Evolutionary conservation across 441 rosid genomes (phyloP).

Genomic region (Gossypium laxum): DNA sequence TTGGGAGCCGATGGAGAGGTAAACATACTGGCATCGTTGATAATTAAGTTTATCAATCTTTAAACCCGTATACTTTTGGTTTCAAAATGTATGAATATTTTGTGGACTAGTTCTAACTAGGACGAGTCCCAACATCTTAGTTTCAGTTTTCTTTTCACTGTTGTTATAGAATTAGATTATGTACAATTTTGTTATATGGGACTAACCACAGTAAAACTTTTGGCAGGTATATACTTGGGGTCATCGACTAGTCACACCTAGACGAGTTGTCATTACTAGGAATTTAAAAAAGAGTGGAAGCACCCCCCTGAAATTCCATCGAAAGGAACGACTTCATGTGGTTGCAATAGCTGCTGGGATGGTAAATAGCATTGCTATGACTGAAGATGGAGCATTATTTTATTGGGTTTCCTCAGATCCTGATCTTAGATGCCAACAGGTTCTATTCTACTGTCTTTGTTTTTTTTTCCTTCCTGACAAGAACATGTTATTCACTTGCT

Average conservation of each 20-base stretch:
- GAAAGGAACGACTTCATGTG: conserved; percentile 58
- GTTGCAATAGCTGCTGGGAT: conserved; percentile 81
- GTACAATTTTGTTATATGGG: not conserved
- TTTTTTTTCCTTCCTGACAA: not conserved
- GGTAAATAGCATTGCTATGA: conserved; percentile 85
- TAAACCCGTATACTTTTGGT: not conserved
- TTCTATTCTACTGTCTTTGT: conserved; percentile 21
- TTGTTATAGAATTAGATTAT: not conserved
- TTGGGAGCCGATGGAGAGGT: conserved; percentile 90
- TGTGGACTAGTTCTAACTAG: conserved; percentile 1
- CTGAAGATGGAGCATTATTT: conserved; percentile 86
- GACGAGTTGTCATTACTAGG: conserved; percentile 64
- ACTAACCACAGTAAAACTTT: not conserved
- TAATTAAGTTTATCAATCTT: conserved; percentile 4
- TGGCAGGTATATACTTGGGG: conserved; percentile 92
- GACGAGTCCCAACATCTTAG: conserved; percentile 2
- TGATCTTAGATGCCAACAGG: conserved; percentile 89
- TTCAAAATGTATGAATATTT: conserved; percentile 1
- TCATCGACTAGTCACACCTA: conserved; percentile 89
- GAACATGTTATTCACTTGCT: conserved; percentile 8
- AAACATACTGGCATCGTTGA: conserved; percentile 3
- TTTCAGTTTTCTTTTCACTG: not conserved
- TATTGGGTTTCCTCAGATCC: conserved; percentile 88
- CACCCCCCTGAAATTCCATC: conserved; percentile 58
- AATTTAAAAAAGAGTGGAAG: conserved; percentile 67